Conservation (phyloP, 2,329 filamentous ascomycete species). For the Diaporthe ilicicola region DNA sequence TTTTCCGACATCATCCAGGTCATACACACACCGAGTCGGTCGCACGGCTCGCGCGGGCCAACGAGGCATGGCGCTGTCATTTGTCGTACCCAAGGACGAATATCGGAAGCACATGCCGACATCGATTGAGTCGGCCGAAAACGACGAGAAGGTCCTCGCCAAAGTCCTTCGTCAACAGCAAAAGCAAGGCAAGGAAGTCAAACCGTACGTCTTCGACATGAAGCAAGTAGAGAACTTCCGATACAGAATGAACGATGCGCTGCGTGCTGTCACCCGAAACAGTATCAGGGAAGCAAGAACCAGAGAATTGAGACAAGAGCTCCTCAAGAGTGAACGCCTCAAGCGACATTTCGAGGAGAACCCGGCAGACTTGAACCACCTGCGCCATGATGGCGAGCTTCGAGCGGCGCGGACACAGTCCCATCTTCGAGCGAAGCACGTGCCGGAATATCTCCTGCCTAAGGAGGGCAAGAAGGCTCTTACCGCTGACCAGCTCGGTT, state of each 20-base stretch:
- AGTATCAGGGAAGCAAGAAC: constrained; percentile 90
- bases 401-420: constrained; percentile 84
- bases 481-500: constrained; percentile 73
- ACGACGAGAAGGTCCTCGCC: constrained; percentile 85
- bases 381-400: constrained; percentile 90
- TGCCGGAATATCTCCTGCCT: constrained; percentile 92
- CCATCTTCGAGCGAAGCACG: constrained; percentile 79
- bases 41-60: constrained; percentile 91
- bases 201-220: constrained; percentile 95
- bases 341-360: constrained; percentile 98
- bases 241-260: constrained; percentile 92
- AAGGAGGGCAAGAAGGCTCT: constrained; percentile 76
- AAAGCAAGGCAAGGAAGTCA: constrained; percentile 81
- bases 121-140: constrained; percentile 74
- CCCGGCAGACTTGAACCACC: constrained; percentile 83
- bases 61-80: constrained; percentile 93
- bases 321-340: constrained; percentile 93
- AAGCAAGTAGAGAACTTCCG: constrained; percentile 91
- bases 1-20: constrained; percentile 85
- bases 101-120: constrained; percentile 93
- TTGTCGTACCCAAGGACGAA: constrained; percentile 83
- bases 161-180: constrained; percentile 82
- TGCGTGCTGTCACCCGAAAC: constrained; percentile 88
- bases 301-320: constrained; percentile 85
- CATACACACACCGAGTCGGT: constrained; percentile 96